Evolutionary conservation across 257 asterid genomes (phyloP).

Genomic region (Solanum sitiens): DNA sequence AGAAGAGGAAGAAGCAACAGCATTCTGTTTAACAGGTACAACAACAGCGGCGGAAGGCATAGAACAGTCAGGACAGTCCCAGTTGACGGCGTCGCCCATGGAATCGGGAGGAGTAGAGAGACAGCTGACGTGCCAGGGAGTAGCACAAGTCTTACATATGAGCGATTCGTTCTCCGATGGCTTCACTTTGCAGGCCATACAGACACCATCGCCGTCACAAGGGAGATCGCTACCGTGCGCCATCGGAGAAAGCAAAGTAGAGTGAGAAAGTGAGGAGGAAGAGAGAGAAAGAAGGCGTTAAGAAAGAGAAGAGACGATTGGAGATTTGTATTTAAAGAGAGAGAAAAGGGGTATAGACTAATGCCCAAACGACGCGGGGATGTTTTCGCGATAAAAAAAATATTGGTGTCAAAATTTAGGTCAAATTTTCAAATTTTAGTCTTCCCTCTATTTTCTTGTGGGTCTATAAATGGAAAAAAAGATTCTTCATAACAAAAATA

Average conservation of each 20-base stretch:
- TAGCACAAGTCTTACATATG: slow-evolving; percentile 58
- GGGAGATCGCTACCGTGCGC: slow-evolving; percentile 59
- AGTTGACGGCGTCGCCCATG: slow-evolving; percentile 42
- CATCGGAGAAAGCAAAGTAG: slow-evolving; percentile 19
- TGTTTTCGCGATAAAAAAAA: not conserved
- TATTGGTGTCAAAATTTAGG: not conserved
- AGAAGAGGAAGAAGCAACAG: not conserved
- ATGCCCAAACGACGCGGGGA: not conserved
- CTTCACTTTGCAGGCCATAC: slow-evolving; percentile 70
- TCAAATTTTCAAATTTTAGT: not conserved
- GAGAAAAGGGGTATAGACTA: not conserved
- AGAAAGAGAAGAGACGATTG: not conserved
- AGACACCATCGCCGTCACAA: slow-evolving; percentile 74
- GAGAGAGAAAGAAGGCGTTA: not conserved
- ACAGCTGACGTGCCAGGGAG: slow-evolving; percentile 83
- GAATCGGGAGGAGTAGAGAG: slow-evolving; percentile 35
- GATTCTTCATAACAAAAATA: not conserved
- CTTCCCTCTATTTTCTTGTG: not conserved
- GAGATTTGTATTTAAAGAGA: not conserved
- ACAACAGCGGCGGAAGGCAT: not conserved
- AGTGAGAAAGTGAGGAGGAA: not conserved
- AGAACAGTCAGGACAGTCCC: slow-evolving; percentile 84
- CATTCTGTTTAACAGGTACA: slow-evolving; percentile 10
- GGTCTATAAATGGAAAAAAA: not conserved
- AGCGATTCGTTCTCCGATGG: slow-evolving; percentile 38